These are phyloP conservation scores for Amesomyces nigricolor DNA, from an alignment of 2,329 filamentous ascomycete genomes.

Conservation along the genomic window DNA sequence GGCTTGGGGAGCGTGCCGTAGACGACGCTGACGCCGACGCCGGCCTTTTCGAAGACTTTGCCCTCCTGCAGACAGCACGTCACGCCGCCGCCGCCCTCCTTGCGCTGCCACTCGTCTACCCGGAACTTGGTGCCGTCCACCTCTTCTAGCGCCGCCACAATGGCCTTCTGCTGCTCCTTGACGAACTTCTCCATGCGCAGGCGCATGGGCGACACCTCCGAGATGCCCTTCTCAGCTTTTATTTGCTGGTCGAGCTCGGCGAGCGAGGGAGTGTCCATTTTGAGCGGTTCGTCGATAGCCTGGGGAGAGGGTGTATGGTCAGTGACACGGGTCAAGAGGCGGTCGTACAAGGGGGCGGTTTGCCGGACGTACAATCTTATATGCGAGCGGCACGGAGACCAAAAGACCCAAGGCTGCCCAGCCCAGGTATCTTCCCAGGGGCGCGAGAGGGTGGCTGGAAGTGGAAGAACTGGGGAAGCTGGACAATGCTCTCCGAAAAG, in stretches of 20 bases:
- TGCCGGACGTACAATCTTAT: slow-evolving; percentile 50
- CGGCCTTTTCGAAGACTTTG: slow-evolving; percentile 95
- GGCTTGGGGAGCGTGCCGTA: slow-evolving; percentile 84
- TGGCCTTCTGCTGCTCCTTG: slow-evolving; percentile 83
- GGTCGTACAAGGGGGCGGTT: background rate
- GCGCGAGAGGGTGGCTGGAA: slow-evolving; percentile 8
- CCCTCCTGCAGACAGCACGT: slow-evolving; percentile 94
- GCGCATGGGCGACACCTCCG: slow-evolving; percentile 82
- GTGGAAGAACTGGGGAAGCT: slow-evolving; percentile 14
- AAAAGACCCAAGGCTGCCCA: slow-evolving; percentile 42
- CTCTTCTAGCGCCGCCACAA: slow-evolving; percentile 74
- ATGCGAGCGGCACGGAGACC: slow-evolving; percentile 48
- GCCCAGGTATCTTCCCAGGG: slow-evolving; percentile 23
- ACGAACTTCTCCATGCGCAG: slow-evolving; percentile 97
- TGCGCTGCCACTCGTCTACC: slow-evolving; percentile 79
- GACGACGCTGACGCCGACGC: slow-evolving; percentile 90
- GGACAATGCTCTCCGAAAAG: slow-evolving; percentile 17
- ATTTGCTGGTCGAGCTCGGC: slow-evolving; percentile 77
- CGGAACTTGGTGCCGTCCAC: slow-evolving; percentile 80
- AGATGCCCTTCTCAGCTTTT: slow-evolving; percentile 73
- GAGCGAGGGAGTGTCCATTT: slow-evolving; percentile 62
- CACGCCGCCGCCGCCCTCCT: slow-evolving; percentile 85
- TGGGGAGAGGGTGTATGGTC: slow-evolving; percentile 26
- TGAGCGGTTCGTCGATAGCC: slow-evolving; percentile 38
- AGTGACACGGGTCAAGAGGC: background rate